Evolutionary conservation across 306 rosid species (phyloP), one percentile per base, ranked within the genome.

Genomic region (Adenanthera pavonina): DNA sequence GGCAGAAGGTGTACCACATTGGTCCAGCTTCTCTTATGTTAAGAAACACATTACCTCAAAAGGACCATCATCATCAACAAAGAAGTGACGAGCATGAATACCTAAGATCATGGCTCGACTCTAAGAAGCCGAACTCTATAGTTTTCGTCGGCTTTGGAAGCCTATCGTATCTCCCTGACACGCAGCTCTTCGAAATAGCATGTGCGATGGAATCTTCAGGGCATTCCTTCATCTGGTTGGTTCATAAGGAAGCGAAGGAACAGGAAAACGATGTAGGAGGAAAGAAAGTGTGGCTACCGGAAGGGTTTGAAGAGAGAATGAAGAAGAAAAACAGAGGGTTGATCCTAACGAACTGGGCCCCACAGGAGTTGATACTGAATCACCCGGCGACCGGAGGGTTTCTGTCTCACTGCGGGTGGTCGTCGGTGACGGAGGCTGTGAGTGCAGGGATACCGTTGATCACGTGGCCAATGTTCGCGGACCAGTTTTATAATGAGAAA

Each of bases 1-100:
- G 85, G 0, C 72, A 34, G 8, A 86, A 83, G 8, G 82, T 79
- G 2, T 86, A 85, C 85, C 83, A 74, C 62, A 11, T 83, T 6
- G 87, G 89, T 7, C 75, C 80, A 0, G 60, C 75, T 65, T 64
- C 78, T 0, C 35, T 83, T 11, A 67, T 33, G n/a, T 38, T 78
- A 1, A 38, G 49, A 20, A 56, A 53, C 49, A 1, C 48, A 3
- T 13, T 36, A 36, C 20, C 19, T 1, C n/a, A 30, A 14, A 35
- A 64, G 1, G 5, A 36, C 15, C 43, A 14, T 17, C n/a, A 13
- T 1, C 33, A 56, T 8, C 62, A 56, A 10, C 66, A 66, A 36
- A 38, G 7, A 17, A 65, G 48, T 36, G 30, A 75, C 1, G 60
- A 62, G 19, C 78, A 56, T n/a, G 69, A 52, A 8, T 6, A 35